These are phyloP conservation scores for Sordariomycetes sp. DNA, from an alignment of 2,329 filamentous ascomycete species.

Conservation along the genomic window DNA sequence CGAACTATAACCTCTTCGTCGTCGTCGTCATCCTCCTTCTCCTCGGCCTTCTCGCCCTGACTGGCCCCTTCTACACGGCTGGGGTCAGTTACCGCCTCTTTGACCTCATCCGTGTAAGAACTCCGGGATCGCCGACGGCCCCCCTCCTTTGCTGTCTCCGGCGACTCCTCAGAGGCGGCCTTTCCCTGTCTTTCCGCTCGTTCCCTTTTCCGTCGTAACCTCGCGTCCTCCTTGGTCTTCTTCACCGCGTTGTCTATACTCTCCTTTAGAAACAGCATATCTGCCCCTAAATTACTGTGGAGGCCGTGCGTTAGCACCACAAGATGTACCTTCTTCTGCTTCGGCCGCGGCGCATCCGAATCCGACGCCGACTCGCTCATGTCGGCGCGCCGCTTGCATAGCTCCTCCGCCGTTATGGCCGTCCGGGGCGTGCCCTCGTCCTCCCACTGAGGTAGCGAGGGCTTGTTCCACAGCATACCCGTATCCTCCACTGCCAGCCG, in stretches of 20 bases:
- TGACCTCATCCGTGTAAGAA: neutral
- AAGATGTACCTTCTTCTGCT: constrained; percentile 71
- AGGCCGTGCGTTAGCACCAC: constrained; percentile 89
- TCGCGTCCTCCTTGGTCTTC: constrained; percentile 59
- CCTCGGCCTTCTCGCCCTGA: constrained; percentile 10
- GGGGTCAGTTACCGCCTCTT: neutral
- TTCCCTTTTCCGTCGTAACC: constrained; percentile 40
- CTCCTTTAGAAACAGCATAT: constrained; percentile 96
- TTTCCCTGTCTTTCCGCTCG: constrained; percentile 16
- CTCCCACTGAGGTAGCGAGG: constrained; percentile 58
- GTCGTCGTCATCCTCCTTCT: constrained; percentile 33
- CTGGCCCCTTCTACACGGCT: constrained; percentile 2
- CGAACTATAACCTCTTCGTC: constrained; percentile 81
- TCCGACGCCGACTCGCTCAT: constrained; percentile 1
- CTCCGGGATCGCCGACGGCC: neutral
- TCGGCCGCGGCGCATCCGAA: constrained; percentile 20
- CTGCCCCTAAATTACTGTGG: constrained; percentile 88
- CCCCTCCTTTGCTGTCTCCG: neutral
- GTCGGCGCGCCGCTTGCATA: constrained; percentile 7
- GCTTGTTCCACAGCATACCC: constrained; percentile 83
- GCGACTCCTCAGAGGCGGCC: neutral
- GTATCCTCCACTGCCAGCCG: constrained; percentile 77
- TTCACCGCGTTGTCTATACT: constrained; percentile 78
- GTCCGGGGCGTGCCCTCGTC: constrained; percentile 15
- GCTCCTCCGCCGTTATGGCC: neutral